Conservation (phyloP, 768 basidiomycete genomes). For the Cyathus striatus region DNA sequence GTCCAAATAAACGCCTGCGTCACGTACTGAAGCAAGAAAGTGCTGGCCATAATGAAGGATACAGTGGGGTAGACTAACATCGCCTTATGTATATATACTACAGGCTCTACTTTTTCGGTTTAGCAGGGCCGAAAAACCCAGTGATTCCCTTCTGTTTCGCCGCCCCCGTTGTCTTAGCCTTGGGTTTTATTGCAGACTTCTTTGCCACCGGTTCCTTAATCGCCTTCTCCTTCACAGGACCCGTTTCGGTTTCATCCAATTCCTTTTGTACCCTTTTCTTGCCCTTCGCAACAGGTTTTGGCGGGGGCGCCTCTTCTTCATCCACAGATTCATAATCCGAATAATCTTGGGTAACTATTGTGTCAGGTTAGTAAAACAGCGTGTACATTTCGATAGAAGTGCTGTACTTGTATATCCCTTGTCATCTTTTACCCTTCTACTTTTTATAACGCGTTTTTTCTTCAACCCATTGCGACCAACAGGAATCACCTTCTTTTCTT, state of each 20-base stretch:
- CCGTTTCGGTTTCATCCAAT: constrained; percentile 5
- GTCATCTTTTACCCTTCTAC: constrained; percentile 45
- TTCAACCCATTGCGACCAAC: constrained; percentile 75
- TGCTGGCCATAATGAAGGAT: too few relatives aligned
- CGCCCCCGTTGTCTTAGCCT: constrained; percentile 12
- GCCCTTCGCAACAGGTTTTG: constrained; percentile 14
- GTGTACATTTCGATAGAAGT: not conserved
- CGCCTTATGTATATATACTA: too few relatives aligned
- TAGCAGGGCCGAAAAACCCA: constrained; percentile 30
- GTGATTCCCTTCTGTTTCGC: constrained; percentile 23
- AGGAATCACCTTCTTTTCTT: constrained; percentile 60
- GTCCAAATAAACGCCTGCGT: too few relatives aligned
- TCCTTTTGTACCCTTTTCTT: constrained; percentile 14
- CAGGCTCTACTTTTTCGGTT: constrained; percentile 14
- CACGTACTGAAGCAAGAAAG: too few relatives aligned
- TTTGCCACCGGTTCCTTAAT: constrained; percentile 9
- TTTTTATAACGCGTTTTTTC: constrained; percentile 64
- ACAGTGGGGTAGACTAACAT: too few relatives aligned
- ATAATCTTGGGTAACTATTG: constrained; percentile 69
- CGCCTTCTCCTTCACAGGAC: constrained; percentile 7
- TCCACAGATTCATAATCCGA: constrained; percentile 77
- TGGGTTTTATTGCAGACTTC: constrained; percentile 13
- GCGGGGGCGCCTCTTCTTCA: constrained; percentile 38
- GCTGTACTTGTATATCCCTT: constrained; percentile 72
- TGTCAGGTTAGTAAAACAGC: not conserved